Conservation (phyloP, 495 filamentous ascomycete species). For the Penicillium ochrochloron region DNA sequence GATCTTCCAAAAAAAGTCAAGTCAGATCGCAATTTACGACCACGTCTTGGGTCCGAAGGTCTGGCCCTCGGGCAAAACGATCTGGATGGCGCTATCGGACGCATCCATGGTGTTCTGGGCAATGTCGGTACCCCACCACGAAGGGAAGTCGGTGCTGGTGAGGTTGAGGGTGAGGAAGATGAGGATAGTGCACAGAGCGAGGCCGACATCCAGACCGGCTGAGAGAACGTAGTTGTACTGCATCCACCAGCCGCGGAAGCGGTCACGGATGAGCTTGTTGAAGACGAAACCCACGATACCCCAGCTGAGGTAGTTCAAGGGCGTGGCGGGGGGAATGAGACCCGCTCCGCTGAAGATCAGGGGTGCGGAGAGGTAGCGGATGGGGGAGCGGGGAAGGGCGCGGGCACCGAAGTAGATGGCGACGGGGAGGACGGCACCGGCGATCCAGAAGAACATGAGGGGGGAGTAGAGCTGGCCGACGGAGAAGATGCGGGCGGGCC, state of each 20-base stretch:
- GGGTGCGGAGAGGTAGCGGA: conserved; percentile 52
- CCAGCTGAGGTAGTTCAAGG: conserved; percentile 63
- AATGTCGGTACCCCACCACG: conserved; percentile 70
- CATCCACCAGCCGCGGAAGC: conserved; percentile 73
- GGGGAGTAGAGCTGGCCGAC: conserved; percentile 49
- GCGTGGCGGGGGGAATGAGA: conserved; percentile 57
- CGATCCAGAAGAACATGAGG: conserved; percentile 57
- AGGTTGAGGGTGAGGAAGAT: conserved; percentile 71
- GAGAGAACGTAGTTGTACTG: conserved; percentile 80
- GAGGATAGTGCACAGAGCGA: conserved; percentile 67
- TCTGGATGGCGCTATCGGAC: conserved; percentile 40
- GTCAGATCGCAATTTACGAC: conserved; percentile 36
- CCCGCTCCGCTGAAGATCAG: conserved; percentile 53
- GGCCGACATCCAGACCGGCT: conserved; percentile 70
- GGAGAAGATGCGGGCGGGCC: conserved; percentile 56
- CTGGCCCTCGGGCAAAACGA: conserved; percentile 45
- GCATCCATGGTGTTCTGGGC: conserved; percentile 51
- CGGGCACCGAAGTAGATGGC: conserved; percentile 52
- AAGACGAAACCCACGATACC: conserved; percentile 69
- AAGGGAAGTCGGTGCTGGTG: conserved; percentile 54
- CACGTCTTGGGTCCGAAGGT: conserved; percentile 60
- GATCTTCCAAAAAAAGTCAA: neutral
- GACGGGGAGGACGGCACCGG: conserved; percentile 51
- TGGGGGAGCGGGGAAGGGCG: conserved; percentile 43
- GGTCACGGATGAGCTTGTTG: conserved; percentile 66